A percentile compares a stretch with the other conserved stretches of the same genome.
Evolutionary conservation across 2,329 filamentous ascomycete species (phyloP).

Genomic region (Diaporthe velutina): DNA sequence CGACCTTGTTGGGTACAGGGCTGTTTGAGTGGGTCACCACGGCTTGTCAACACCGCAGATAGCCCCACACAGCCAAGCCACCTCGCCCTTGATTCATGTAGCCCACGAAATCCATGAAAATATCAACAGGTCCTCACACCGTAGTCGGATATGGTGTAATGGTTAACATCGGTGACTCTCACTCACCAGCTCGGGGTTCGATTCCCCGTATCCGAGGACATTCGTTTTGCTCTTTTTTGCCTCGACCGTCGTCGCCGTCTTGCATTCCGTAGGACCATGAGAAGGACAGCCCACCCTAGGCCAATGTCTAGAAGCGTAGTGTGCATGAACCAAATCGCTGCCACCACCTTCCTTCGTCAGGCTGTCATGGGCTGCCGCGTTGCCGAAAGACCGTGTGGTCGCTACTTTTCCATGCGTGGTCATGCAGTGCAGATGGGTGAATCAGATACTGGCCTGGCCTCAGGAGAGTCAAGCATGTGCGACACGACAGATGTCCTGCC

Average conservation of each 20-base stretch:
- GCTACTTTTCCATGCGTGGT: neutral
- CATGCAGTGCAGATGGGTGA: neutral
- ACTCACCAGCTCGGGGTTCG: slow-evolving; percentile 40
- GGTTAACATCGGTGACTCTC: slow-evolving; percentile 40
- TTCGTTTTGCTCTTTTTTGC: neutral
- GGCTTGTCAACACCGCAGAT: neutral
- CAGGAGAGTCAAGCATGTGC: slow-evolving; percentile 10
- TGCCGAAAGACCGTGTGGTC: neutral
- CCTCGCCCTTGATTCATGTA: slow-evolving; percentile 21
- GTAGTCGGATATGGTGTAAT: slow-evolving; percentile 40
- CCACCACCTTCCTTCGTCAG: neutral
- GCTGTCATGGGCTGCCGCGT: neutral
- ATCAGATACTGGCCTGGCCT: neutral
- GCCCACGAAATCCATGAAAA: neutral
- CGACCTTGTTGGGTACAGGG: neutral
- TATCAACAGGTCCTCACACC: slow-evolving; percentile 16
- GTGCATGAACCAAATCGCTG: neutral
- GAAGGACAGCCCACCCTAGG: neutral
- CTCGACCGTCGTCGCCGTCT: neutral
- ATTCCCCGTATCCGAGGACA: slow-evolving; percentile 39
- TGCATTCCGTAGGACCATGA: neutral
- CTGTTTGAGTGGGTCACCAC: neutral
- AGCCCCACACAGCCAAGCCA: neutral
- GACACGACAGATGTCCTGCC: neutral
- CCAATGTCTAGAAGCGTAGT: neutral